Evolutionary conservation across 805 yeast genomes (phyloP).

Genomic region (Candida dajiaensis): DNA sequence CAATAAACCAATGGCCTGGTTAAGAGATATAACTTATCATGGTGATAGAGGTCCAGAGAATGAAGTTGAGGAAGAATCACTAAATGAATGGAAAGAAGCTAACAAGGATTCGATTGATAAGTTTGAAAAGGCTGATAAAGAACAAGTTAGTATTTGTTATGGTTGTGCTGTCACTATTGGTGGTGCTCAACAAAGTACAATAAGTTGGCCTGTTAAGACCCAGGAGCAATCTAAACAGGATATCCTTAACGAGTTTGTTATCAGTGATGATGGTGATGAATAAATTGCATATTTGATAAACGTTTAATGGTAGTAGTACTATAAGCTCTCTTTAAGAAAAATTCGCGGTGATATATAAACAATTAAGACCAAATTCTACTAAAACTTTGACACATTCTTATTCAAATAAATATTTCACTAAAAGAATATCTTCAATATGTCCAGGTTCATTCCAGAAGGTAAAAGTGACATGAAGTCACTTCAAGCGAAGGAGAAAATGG

Average conservation of each 20-base stretch:
- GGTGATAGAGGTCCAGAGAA: conserved; percentile 43
- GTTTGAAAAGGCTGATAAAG: conserved; percentile 6
- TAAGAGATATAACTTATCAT: conserved; percentile 59
- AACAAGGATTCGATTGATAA: conserved; percentile 17
- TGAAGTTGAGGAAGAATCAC: conserved; percentile 35
- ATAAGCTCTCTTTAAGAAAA: not conserved
- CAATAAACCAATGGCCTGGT: conserved; percentile 59
- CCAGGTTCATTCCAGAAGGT: conserved; percentile 24
- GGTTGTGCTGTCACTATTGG: conserved; percentile 69
- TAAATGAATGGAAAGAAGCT: conserved; percentile 28
- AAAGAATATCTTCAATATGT: conserved; percentile 12
- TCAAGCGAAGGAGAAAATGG: conserved; percentile 14
- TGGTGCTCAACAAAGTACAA: conserved; percentile 28
- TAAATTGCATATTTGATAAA: not conserved
- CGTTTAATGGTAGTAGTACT: not conserved
- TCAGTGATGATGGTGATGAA: conserved; percentile 31
- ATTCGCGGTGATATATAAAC: not conserved
- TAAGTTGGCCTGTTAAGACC: conserved; percentile 34
- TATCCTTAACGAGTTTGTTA: conserved; percentile 42
- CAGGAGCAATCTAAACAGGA: conserved; percentile 28
- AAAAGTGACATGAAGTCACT: conserved; percentile 19
- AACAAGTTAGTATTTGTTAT: conserved; percentile 50
- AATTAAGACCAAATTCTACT: too few species aligned
- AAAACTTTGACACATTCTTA: not conserved
- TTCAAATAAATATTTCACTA: too few species aligned